Evolutionary conservation across 148 eudicot genomes (phyloP).

Genomic region (Rheum nobile): DNA sequence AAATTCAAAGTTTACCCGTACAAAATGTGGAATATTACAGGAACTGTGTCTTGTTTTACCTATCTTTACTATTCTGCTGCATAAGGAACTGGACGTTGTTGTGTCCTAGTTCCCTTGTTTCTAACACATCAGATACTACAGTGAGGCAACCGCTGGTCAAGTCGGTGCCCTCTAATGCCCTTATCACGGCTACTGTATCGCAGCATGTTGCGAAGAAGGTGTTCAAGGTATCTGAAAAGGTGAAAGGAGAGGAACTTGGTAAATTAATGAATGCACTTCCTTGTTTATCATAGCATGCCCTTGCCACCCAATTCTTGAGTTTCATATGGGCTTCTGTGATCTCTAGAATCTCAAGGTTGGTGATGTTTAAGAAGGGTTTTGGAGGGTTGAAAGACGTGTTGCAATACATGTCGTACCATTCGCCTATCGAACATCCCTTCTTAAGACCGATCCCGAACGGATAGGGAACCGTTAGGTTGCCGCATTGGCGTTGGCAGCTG

Average conservation of each 20-base stretch:
- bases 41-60: no score
- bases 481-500: conserved; percentile 34
- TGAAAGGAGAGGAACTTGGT: conserved; percentile 4
- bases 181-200: not conserved
- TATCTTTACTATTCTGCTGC: no score
- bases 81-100: no score
- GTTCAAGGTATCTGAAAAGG: conserved; percentile 19
- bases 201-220: conserved; percentile 19
- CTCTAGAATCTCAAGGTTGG: conserved; percentile 11
- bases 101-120: no score
- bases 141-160: conserved; percentile 3
- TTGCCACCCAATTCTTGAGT: conserved; percentile 15
- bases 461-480: conserved; percentile 37
- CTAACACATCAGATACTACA: conserved; percentile 10
- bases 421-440: conserved; percentile 20
- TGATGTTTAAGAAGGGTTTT: conserved; percentile 13
- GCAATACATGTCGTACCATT: conserved; percentile 23
- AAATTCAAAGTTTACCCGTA: no score
- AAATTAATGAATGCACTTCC: not conserved
- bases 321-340: conserved; percentile 21
- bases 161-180: not conserved
- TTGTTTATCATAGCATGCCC: conserved; percentile 10
- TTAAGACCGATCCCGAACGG: conserved; percentile 37
- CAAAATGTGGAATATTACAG: no score
- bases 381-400: conserved; percentile 24